phyloP scores from a whole-genome alignment of 2,329 filamentous ascomycete species.

The Phialophora verrucosa region DNA sequence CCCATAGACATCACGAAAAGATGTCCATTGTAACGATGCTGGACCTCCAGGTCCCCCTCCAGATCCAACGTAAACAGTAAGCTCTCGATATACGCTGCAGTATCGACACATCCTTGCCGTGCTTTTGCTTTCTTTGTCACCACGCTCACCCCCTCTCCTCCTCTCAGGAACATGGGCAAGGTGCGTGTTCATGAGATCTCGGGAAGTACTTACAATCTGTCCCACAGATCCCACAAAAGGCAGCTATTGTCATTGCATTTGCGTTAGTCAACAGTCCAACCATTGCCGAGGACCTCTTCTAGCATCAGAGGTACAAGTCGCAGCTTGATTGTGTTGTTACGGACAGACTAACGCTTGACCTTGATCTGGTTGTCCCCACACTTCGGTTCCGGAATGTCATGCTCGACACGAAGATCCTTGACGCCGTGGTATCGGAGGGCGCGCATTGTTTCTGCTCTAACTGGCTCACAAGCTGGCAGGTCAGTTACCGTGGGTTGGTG shows the following conservation, averaged over 20 bases:
- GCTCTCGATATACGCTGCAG: background rate
- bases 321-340: background rate
- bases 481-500: background rate
- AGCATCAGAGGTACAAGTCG: background rate
- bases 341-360: constrained; percentile 30
- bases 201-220: constrained; percentile 44
- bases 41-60: background rate
- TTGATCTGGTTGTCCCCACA: constrained; percentile 60
- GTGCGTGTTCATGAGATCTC: background rate
- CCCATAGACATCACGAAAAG: background rate
- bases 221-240: constrained; percentile 47
- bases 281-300: background rate
- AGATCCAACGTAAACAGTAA: background rate
- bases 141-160: background rate
- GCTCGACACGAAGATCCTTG: constrained; percentile 45
- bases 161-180: background rate
- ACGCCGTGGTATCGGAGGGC: constrained; percentile 47
- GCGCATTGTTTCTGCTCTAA: constrained; percentile 40
- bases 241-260: constrained; percentile 37
- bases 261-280: background rate
- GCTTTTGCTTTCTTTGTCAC: background rate
- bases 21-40: background rate
- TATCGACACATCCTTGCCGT: background rate
- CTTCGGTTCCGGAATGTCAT: constrained; percentile 45
- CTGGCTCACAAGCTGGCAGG: background rate